Evolutionary conservation across 169 alveolate genomes (phyloP).

Genomic region (Eimeria maxima): DNA sequence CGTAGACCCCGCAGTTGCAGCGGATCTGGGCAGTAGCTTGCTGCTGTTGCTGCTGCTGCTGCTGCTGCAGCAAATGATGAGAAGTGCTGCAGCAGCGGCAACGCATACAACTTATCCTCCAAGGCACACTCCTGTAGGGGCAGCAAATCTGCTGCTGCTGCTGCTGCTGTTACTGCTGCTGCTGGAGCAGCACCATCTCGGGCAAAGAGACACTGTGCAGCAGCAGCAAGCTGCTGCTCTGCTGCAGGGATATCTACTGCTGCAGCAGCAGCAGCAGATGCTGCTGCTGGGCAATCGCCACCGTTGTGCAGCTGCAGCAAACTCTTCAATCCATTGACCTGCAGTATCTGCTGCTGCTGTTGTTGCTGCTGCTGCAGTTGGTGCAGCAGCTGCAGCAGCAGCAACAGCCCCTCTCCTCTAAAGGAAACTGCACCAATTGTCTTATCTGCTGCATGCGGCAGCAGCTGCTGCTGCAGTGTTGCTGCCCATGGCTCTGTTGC

Average conservation of each 20-base stretch:
- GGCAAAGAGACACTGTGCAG: too few relatives aligned
- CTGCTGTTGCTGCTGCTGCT: constrained; percentile 33
- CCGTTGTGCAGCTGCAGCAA: neutral
- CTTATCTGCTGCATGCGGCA: too few relatives aligned
- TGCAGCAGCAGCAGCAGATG: neutral
- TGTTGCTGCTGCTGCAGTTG: neutral
- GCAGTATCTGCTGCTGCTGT: constrained; percentile 10
- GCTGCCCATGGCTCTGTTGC: too few relatives aligned
- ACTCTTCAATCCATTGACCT: too few relatives aligned
- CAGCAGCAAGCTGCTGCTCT: too few relatives aligned
- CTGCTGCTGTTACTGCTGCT: too few relatives aligned
- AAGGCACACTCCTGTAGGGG: neutral
- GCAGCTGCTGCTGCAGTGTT: too few relatives aligned
- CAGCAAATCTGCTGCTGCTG: constrained; percentile 6
- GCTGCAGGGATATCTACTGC: too few relatives aligned
- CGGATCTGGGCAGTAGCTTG: neutral
- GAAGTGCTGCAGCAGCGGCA: neutral
- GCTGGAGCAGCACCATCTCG: neutral
- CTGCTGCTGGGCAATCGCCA: neutral
- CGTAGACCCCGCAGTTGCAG: neutral
- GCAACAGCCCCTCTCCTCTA: neutral
- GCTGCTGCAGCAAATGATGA: constrained; percentile 7
- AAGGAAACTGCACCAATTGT: too few relatives aligned
- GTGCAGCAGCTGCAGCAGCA: constrained; percentile 34
- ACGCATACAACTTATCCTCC: neutral